Conservation (phyloP, 495 filamentous ascomycete genomes). For the Extremus antarcticus region DNA sequence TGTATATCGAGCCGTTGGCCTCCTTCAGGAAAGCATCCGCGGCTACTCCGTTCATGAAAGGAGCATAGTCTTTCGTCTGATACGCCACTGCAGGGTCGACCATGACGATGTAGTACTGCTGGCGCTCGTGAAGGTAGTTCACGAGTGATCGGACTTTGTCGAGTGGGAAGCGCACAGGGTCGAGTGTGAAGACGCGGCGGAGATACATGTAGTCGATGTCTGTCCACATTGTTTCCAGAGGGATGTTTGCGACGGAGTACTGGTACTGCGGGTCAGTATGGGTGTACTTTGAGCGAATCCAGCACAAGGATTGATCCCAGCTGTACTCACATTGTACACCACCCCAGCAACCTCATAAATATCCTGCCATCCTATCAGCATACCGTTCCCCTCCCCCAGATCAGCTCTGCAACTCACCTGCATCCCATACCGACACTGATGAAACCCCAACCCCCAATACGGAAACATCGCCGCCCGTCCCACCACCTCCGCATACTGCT, state of each 20-base stretch:
- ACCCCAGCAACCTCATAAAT: neutral
- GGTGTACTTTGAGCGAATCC: no score
- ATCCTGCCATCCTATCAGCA: neutral
- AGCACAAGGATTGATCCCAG: no score
- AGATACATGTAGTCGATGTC: constrained; percentile 46
- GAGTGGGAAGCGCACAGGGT: constrained; percentile 61
- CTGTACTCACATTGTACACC: neutral
- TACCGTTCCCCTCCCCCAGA: neutral
- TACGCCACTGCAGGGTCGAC: constrained; percentile 74
- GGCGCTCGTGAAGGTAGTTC: constrained; percentile 55
- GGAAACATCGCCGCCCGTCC: constrained; percentile 64
- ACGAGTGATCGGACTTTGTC: constrained; percentile 58
- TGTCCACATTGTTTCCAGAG: constrained; percentile 83
- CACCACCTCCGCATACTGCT: constrained; percentile 63
- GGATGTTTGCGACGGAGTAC: constrained; percentile 63
- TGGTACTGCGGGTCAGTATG: neutral
- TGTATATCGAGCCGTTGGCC: constrained; percentile 36
- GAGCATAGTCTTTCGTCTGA: constrained; percentile 19
- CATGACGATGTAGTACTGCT: constrained; percentile 72
- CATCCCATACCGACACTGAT: constrained; percentile 55
- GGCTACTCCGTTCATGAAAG: neutral
- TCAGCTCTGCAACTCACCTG: neutral
- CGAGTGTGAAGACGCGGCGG: constrained; percentile 61
- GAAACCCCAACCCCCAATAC: constrained; percentile 77
- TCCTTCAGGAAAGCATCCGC: neutral